Conservation (phyloP, 192 early-diverging fungal genomes). For the Coemansia sp. region DNA sequence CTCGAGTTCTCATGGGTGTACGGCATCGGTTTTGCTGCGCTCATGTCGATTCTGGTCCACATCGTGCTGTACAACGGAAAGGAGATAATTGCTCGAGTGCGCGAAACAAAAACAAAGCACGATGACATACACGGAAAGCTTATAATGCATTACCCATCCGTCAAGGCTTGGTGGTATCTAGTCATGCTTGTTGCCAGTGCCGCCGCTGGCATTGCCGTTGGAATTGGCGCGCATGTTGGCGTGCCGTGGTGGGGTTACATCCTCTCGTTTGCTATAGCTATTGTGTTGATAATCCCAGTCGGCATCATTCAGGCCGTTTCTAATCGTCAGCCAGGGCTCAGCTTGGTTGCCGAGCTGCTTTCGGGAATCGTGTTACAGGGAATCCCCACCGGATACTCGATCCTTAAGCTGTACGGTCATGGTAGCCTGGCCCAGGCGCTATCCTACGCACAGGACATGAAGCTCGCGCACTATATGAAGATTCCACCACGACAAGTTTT, state of each 20-base stretch:
- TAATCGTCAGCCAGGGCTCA: conserved; percentile 74
- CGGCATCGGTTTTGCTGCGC: conserved; percentile 66
- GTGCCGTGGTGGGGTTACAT: conserved; percentile 82
- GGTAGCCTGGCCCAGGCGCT: conserved; percentile 75
- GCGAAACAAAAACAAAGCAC: conserved; percentile 58
- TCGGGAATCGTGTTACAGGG: conserved; percentile 79
- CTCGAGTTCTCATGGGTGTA: conserved; percentile 71
- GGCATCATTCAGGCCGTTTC: conserved; percentile 82
- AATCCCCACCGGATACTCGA: conserved; percentile 74
- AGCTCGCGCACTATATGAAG: conserved; percentile 82
- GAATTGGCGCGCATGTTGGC: conserved; percentile 64
- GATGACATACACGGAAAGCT: conserved; percentile 75
- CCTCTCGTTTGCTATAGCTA: conserved; percentile 62
- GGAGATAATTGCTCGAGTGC: conserved; percentile 65
- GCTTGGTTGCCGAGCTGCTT: conserved; percentile 83
- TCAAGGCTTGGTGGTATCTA: conserved; percentile 77
- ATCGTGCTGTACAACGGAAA: conserved; percentile 67
- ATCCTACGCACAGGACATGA: conserved; percentile 68
- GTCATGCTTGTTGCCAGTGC: conserved; percentile 57
- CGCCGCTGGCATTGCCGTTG: conserved; percentile 53
- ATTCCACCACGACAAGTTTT: conserved; percentile 81
- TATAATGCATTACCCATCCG: conserved; percentile 71
- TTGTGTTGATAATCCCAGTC: conserved; percentile 73
- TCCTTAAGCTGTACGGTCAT: conserved; percentile 83
- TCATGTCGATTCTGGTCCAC: conserved; percentile 72